These are phyloP conservation scores for Lophiostoma macrostomum DNA, from an alignment of 495 filamentous ascomycete genomes.

Conservation along the genomic window DNA sequence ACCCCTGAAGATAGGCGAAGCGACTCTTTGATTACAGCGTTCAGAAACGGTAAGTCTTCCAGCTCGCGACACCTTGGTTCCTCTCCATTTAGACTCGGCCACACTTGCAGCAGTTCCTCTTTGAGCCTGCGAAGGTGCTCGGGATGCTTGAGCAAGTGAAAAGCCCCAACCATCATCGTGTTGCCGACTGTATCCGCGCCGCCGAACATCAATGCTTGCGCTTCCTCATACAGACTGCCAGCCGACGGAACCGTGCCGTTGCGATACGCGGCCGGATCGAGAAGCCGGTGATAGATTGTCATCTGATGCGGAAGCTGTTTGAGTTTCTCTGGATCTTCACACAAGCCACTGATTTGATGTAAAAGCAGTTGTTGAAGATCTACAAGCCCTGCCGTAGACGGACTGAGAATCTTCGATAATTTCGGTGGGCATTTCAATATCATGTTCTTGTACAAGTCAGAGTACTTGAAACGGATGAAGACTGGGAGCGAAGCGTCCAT, in stretches of 20 bases:
- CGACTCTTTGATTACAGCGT: too few species aligned
- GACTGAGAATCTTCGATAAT: conserved; percentile 34
- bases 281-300: conserved; percentile 44
- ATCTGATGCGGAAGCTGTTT: conserved; percentile 34
- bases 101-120: conserved; percentile 36
- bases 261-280: conserved; percentile 35
- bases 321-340: conserved; percentile 30
- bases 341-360: conserved; percentile 32
- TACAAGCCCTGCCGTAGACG: conserved; percentile 36
- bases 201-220: conserved; percentile 42
- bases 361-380: conserved; percentile 35
- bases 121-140: conserved; percentile 32
- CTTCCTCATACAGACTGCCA: conserved; percentile 40
- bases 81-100: conserved; percentile 32
- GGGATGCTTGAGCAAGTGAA: conserved; percentile 38
- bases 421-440: conserved; percentile 38
- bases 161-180: conserved; percentile 39
- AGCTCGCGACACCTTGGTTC: conserved; percentile 36
- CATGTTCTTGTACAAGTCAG: conserved; percentile 33
- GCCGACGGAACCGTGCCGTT: conserved; percentile 20
- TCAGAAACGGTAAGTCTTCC: conserved; percentile 42
- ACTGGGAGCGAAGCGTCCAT: conserved; percentile 33
- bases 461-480: conserved; percentile 39
- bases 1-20: too few species aligned
- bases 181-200: conserved; percentile 44